Conservation (phyloP, 2,329 filamentous ascomycete genomes). For the Clarireedia paspali region DNA sequence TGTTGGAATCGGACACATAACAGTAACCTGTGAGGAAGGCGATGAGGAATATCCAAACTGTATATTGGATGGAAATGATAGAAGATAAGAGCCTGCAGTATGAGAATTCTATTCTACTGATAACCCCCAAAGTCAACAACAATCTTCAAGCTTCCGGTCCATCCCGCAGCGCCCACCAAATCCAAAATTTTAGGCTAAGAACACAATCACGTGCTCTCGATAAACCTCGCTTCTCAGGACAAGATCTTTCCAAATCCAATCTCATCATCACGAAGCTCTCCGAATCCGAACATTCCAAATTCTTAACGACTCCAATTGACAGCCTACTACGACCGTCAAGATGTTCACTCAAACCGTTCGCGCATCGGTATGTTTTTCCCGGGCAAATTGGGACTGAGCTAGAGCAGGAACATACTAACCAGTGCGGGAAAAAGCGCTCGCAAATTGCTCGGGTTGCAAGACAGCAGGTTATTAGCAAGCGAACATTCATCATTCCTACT, state of each 20-base stretch:
- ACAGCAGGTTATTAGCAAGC: slow-evolving; percentile 26
- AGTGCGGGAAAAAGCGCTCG: slow-evolving; percentile 29
- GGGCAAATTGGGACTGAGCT: too few relatives aligned
- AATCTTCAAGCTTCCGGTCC: too few relatives aligned
- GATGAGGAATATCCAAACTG: too few relatives aligned
- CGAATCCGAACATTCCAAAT: slow-evolving; percentile 6
- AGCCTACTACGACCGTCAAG: slow-evolving; percentile 11
- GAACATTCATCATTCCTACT: slow-evolving; percentile 30
- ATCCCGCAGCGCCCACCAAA: too few relatives aligned
- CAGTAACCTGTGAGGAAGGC: too few relatives aligned
- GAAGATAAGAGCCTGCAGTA: too few relatives aligned
- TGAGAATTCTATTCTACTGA: too few relatives aligned
- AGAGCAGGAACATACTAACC: background rate
- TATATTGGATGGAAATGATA: too few relatives aligned
- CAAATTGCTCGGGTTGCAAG: slow-evolving; percentile 29
- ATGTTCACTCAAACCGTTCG: slow-evolving; percentile 31
- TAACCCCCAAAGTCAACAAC: too few relatives aligned
- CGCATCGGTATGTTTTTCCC: slow-evolving; percentile 28
- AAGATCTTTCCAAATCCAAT: slow-evolving; percentile 11
- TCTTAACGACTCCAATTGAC: slow-evolving; percentile 11
- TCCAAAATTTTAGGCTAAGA: background rate
- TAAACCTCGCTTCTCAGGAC: slow-evolving; percentile 11
- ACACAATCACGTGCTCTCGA: background rate
- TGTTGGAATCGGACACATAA: too few relatives aligned
- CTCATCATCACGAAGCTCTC: too few relatives aligned